Conservation (phyloP, 2,329 filamentous ascomycete genomes). For the Venturia asperata region DNA sequence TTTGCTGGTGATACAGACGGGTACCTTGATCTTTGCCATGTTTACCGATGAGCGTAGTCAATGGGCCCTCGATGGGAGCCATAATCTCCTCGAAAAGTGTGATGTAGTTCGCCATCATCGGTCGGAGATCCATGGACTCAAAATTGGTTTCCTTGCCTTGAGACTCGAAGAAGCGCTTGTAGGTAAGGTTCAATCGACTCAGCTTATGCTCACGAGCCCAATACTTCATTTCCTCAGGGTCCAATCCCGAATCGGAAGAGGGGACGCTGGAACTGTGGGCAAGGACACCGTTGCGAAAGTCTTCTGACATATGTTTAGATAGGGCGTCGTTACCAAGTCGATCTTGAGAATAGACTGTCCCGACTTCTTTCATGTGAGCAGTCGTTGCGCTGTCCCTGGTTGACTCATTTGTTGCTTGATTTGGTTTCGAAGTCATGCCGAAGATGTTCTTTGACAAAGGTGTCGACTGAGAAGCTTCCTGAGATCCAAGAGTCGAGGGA, state of each 20-base stretch:
- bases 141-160: neutral
- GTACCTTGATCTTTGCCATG: constrained; percentile 12
- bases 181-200: constrained; percentile 9
- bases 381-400: neutral
- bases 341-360: neutral
- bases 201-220: constrained; percentile 3
- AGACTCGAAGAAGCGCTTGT: constrained; percentile 1
- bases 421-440: neutral
- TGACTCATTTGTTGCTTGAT: neutral
- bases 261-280: neutral
- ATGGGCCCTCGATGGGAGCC: constrained; percentile 3
- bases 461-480: neutral
- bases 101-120: constrained; percentile 13
- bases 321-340: neutral
- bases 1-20: constrained; percentile 11
- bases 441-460: neutral
- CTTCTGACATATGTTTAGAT: neutral
- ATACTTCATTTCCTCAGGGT: constrained; percentile 9
- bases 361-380: neutral
- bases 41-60: neutral
- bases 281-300: neutral
- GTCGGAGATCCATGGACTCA: constrained; percentile 1
- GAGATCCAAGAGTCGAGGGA: neutral
- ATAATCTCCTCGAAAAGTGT: constrained; percentile 13
- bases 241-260: neutral